Base-by-base conservation (phyloP, 495 filamentous ascomycete genomes). In the Annulohypoxylon nitens region DNA sequence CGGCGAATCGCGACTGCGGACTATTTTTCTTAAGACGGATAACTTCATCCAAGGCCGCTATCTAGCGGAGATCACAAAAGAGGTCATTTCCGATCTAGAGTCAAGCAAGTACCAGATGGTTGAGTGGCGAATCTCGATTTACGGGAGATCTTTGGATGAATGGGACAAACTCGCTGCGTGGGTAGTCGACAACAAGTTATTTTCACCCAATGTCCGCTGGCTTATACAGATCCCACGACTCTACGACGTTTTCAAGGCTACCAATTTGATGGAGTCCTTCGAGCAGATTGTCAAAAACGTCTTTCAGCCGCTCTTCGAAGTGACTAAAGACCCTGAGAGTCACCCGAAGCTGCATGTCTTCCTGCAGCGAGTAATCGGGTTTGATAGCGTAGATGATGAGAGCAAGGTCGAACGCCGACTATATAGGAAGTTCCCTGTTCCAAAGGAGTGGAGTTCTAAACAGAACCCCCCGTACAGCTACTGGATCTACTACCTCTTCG, bases 31-130 rank as follows among this genome's bases (percentile, higher is more conserved):
- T 37, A 99, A 99, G 83, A 98, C 96, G 37, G 97, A 99, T 81
- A 99, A 99, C 81, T 94, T 93, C 81, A 97, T 99, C 75, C 89
- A 97, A 71, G 96, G 96, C 23, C 91, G 95, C 33, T 99, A 99
- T 80, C 86, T 99, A 20, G 96, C 96, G 0, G 96, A 99, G 76
- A 97, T 99, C 48, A 98, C 97, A 7, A 96, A 96, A 76, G 96
- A 99, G 79, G 96, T 99, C 43, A 97, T 99, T 30, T 89, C 93
- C n/a, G 96, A 99, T 82, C 83, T 99, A 18, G 96, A 99, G 80
- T 95, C 95, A 36, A 98, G 95, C 87, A 99, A 99, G 78, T 98
- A 99, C 77, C 96, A 99, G 80, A 97, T 99, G 93, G 97, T 95
- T 5, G 96, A 99, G 84, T 99, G 97, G 93, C 93, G 96, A 16